phyloP scores from a whole-genome alignment of 1,139 yeast species.

The Sugiyamaella novakii region DNA sequence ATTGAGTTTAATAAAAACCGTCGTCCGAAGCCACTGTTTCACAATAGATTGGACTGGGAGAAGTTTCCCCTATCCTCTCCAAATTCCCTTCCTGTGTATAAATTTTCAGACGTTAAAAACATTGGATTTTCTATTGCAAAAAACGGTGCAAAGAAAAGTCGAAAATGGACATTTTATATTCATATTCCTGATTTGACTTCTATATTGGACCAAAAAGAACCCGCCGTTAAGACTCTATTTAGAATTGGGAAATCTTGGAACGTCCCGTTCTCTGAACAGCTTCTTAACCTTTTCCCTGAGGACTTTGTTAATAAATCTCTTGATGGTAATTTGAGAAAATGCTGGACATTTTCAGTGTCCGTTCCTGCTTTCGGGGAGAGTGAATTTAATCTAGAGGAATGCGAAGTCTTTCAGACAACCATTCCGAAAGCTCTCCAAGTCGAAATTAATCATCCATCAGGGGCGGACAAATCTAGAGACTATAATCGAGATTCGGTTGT shows the following conservation, averaged over 20 bases:
- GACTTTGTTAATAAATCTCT: constrained; percentile 7
- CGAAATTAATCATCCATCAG: constrained; percentile 4
- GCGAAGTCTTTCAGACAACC: constrained; percentile 2
- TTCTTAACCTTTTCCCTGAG: constrained; percentile 13
- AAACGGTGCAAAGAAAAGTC: not conserved
- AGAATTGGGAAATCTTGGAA: constrained; percentile 18
- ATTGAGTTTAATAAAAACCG: constrained; percentile 1
- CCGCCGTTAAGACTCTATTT: constrained; percentile 18
- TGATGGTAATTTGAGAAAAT: constrained; percentile 16
- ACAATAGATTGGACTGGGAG: constrained; percentile 7
- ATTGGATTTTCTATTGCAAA: constrained; percentile 27
- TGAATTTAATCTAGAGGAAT: not conserved
- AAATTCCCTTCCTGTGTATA: constrained; percentile 8
- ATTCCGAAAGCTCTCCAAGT: not conserved
- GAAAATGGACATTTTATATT: constrained; percentile 17
- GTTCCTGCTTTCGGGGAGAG: constrained; percentile 23
- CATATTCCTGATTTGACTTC: constrained; percentile 27
- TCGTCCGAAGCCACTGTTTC: constrained; percentile 1
- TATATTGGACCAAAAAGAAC: constrained; percentile 12
- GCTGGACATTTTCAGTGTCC: constrained; percentile 27
- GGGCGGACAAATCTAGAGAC: too few species aligned
- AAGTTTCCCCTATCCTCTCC: not conserved
- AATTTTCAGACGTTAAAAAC: constrained; percentile 17
- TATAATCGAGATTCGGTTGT: not conserved
- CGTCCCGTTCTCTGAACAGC: not conserved